Base-by-base conservation (phyloP, 2,329 filamentous ascomycete species). In the Fusarium scirpi region DNA sequence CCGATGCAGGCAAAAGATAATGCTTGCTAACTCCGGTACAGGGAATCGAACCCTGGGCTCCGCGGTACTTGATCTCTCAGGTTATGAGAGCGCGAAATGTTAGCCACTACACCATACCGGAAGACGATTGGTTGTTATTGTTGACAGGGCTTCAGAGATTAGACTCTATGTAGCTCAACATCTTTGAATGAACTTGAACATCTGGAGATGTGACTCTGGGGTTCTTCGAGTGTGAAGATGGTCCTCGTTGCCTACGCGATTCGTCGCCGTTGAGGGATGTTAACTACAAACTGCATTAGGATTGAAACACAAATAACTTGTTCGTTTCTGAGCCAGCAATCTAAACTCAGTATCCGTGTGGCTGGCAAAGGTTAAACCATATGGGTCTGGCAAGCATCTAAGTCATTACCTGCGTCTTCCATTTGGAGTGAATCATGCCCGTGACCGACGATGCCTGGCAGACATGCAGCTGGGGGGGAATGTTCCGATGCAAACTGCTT, bases 101-200 rank as follows among this genome's bases (percentile, higher is more conserved):
- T 77, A 74, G 75, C 75, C 75, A 77, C 73, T 77, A 77, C 75
- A 77, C 75, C 76, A 77, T 77, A 77, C 75, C 75, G 75, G 75
- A 76, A 63, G 7, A 8, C 20, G 4, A 22, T 41, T 24, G 44
- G 24, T 53, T 13, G 11, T 47, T 38, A 2, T 10, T 48, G 18
- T 3, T 48, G 18, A 18, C 13, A 27, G 6, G 18, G 44, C 11
- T 6, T 22, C 4, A 5, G 5, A 3, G 5, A 22, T 22, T 22
- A 5, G 22, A 22, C 22, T 22, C 25, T 10, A 27, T 27, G 25
- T 10, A 10, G 8, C 25, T 10, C 25, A 27, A 2, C 8, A 9
- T 2, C 3, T 3, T 27, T 9, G 25, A 27, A 10, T 27, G 27
- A 27, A 27, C 27, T 11, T 27, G 10, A 4, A 27, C 9, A 27